phyloP scores from a whole-genome alignment of 352 stramenopile species.

The Pythium volutum region DNA sequence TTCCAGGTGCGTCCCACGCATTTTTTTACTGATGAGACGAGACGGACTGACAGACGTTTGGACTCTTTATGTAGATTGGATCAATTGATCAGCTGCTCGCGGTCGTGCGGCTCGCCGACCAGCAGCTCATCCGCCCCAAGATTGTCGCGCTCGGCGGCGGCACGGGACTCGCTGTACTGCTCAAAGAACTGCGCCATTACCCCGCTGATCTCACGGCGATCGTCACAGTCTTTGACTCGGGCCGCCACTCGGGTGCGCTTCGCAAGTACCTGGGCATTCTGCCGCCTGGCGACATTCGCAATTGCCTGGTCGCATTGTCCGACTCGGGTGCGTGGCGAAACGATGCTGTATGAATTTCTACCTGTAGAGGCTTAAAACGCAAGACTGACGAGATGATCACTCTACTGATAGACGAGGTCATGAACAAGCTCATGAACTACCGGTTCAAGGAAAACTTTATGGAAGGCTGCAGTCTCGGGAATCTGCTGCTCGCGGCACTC shows the following conservation, averaged over 20 bases:
- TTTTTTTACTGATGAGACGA: no score
- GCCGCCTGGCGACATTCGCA: constrained; percentile 80
- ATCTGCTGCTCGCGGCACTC: constrained; percentile 72
- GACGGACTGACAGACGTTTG: not conserved
- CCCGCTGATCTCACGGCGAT: constrained; percentile 83
- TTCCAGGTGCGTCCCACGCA: constrained; percentile 48
- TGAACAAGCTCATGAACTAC: constrained; percentile 89
- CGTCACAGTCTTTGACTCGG: constrained; percentile 86
- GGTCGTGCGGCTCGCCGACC: constrained; percentile 72
- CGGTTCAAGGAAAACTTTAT: constrained; percentile 87
- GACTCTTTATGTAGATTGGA: constrained; percentile 45
- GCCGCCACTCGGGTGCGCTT: constrained; percentile 72
- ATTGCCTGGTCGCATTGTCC: constrained; percentile 80
- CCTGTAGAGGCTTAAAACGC: no score
- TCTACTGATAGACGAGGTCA: constrained; percentile 58
- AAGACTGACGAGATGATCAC: not conserved
- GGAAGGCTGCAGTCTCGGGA: constrained; percentile 82
- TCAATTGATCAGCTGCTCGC: constrained; percentile 74
- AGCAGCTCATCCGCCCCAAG: constrained; percentile 78
- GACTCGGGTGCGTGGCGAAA: constrained; percentile 49
- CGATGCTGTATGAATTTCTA: not conserved
- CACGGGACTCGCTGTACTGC: constrained; percentile 75
- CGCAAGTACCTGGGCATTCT: constrained; percentile 84
- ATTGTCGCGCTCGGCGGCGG: constrained; percentile 82
- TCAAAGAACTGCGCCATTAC: constrained; percentile 84